phyloP scores from a whole-genome alignment of 2,329 filamentous ascomycete species.

The Ceratocystis alfenasii region DNA sequence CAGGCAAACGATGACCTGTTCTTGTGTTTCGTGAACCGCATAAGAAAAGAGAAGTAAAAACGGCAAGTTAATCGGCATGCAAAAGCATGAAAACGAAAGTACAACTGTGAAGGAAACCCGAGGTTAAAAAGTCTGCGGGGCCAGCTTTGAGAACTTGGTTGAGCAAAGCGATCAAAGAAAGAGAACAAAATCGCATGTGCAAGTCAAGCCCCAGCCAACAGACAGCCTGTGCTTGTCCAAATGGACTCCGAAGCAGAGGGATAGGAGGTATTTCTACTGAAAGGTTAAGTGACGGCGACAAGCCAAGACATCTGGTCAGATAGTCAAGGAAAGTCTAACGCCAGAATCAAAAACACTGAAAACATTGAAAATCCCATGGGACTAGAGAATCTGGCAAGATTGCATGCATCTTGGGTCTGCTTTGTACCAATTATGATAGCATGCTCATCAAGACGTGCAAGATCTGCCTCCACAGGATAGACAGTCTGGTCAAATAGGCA shows the following conservation, averaged over 20 bases:
- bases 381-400: background rate
- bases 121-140: background rate
- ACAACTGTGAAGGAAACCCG: background rate
- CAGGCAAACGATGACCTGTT: background rate
- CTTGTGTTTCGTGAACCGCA: background rate
- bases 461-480: background rate
- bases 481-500: conserved; percentile 18
- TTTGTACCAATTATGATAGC: conserved; percentile 3
- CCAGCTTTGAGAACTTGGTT: background rate
- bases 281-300: conserved; percentile 7
- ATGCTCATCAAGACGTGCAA: background rate
- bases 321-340: background rate
- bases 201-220: background rate
- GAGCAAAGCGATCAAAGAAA: conserved; percentile 1
- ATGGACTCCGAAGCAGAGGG: background rate
- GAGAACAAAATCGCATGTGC: conserved; percentile 1
- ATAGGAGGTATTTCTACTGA: conserved; percentile 12
- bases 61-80: background rate
- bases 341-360: conserved; percentile 18
- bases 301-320: conserved; percentile 12
- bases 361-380: conserved; percentile 12
- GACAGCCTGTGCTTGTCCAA: background rate
- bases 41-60: conserved; percentile 2
- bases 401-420: background rate
- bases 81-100: background rate